Evolutionary conservation across 352 stramenopile genomes (phyloP).

Genomic region (Phytophthora cactorum): DNA sequence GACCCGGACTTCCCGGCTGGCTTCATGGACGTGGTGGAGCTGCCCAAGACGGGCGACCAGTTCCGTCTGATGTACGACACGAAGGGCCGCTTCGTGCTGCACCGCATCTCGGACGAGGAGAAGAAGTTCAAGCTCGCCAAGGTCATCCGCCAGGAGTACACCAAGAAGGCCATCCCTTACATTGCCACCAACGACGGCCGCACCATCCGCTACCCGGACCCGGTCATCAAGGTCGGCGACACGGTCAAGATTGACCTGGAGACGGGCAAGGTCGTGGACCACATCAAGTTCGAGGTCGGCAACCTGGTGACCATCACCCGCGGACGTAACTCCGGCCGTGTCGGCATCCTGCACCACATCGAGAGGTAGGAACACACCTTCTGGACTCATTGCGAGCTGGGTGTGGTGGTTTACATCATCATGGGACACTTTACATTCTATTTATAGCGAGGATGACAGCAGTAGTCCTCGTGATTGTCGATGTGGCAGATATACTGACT

Average conservation of each 20-base stretch:
- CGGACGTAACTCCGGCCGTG: constrained; percentile 97
- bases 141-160: constrained; percentile 96
- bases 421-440: constrained; percentile 6
- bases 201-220: constrained; percentile 99
- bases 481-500: constrained; percentile 21
- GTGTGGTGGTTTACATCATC: constrained; percentile 70
- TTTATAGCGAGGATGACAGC: constrained; percentile 6
- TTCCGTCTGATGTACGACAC: constrained; percentile 99
- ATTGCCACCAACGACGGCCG: constrained; percentile 98
- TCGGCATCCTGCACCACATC: constrained; percentile 97
- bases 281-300: constrained; percentile 99
- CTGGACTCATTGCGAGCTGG: constrained; percentile 88
- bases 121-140: constrained; percentile 99
- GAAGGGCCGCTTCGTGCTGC: constrained; percentile 99
- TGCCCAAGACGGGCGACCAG: constrained; percentile 96
- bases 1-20: constrained; percentile 98
- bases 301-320: constrained; percentile 98
- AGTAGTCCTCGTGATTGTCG: constrained; percentile 7
- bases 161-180: constrained; percentile 97
- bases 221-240: constrained; percentile 98
- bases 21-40: constrained; percentile 99
- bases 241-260: constrained; percentile 99
- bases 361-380: constrained; percentile 95
- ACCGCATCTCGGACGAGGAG: constrained; percentile 96
- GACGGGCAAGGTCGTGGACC: constrained; percentile 97